Evolutionary conservation across 1,284 basidiomycete genomes (phyloP).

Genomic region (Moesziomyces sp.): DNA sequence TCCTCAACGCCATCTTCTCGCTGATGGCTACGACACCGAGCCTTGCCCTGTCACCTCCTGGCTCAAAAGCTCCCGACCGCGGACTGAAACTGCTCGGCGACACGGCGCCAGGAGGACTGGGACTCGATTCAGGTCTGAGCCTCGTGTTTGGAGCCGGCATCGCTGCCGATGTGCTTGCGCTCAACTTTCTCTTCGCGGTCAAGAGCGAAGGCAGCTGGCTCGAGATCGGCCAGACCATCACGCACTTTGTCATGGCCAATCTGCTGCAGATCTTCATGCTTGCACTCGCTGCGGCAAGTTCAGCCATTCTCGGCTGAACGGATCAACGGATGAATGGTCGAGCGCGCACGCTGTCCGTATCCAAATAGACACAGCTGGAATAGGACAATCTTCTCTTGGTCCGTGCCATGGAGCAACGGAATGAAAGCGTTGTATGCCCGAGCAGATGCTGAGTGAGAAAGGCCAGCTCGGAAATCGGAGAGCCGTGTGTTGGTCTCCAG

Average conservation of each 20-base stretch:
- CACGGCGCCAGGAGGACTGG: constrained; percentile 51
- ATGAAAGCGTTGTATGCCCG: no score
- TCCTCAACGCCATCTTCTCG: constrained; percentile 77
- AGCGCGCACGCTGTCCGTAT: background rate
- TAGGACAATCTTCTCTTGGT: background rate
- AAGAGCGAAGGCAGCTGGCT: constrained; percentile 87
- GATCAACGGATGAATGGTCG: background rate
- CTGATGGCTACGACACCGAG: constrained; percentile 22
- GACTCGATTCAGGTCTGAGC: constrained; percentile 36
- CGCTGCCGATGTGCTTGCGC: constrained; percentile 70
- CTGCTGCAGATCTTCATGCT: constrained; percentile 78
- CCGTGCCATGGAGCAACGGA: no score
- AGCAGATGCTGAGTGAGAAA: background rate
- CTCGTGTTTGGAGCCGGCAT: constrained; percentile 58
- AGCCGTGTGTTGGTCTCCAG: background rate
- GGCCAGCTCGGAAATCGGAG: background rate
- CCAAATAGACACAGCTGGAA: background rate
- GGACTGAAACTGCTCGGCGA: constrained; percentile 45
- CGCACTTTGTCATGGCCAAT: constrained; percentile 86
- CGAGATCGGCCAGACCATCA: constrained; percentile 88
- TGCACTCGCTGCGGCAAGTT: constrained; percentile 39
- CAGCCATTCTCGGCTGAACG: constrained; percentile 22
- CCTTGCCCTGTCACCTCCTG: constrained; percentile 1
- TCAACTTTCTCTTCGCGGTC: constrained; percentile 85
- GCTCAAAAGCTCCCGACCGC: constrained; percentile 20